These are phyloP conservation scores for Dipteronia sinensis DNA, from an alignment of 345 rosid species.

Conservation along the genomic window DNA sequence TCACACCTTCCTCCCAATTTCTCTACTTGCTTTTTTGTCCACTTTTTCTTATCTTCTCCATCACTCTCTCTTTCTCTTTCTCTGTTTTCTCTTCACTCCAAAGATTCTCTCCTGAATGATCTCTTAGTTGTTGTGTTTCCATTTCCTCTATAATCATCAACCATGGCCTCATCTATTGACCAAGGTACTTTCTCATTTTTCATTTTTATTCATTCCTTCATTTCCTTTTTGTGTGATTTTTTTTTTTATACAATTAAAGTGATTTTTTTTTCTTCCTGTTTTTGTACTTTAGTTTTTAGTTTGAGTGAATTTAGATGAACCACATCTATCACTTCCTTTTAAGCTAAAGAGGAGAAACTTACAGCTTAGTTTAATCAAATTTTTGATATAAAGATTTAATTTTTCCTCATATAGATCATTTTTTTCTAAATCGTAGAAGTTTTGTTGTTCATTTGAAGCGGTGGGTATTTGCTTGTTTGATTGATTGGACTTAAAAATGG, in stretches of 20 bases:
- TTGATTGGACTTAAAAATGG: not conserved
- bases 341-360: not conserved
- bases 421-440: not conserved
- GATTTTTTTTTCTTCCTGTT: not conserved
- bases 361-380: not conserved
- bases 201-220: not conserved
- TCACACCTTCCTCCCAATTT: constrained; percentile 8
- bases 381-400: not conserved
- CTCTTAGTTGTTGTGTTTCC: not conserved
- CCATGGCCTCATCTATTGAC: constrained; percentile 36
- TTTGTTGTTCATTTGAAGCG: not conserved
- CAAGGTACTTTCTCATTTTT: constrained; percentile 29
- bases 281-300: not conserved
- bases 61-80: not conserved
- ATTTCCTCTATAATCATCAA: not conserved
- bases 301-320: not conserved
- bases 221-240: not conserved
- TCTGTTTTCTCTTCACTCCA: not conserved
- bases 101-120: constrained; percentile 5
- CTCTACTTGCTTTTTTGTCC: not conserved
- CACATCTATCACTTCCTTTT: not conserved
- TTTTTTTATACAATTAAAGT: not conserved
- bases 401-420: not conserved
- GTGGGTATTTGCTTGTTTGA: not conserved
- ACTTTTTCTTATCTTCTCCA: not conserved